phyloP scores from a whole-genome alignment of 306 rosid genomes.

The Glycine latifolia region DNA sequence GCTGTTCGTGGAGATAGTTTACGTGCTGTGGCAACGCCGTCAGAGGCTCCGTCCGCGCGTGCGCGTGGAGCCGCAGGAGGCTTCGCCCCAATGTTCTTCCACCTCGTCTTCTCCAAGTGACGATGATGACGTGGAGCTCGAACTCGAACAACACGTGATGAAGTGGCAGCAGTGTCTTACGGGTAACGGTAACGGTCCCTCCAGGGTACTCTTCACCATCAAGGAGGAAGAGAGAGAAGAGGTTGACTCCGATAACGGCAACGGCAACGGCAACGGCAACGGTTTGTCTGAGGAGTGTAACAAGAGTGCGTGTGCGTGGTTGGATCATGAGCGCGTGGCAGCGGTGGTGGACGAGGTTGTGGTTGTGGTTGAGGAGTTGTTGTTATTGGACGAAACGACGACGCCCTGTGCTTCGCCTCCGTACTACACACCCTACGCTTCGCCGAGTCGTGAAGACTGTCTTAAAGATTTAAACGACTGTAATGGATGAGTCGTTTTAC shows the following conservation, averaged over 20 bases:
- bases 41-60: slow-evolving; percentile 38
- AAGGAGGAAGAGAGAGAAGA: slow-evolving; percentile 63
- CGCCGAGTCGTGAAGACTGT: slow-evolving; percentile 41
- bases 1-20: slow-evolving; percentile 46
- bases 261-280: not conserved
- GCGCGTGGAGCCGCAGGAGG: slow-evolving; percentile 54
- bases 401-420: slow-evolving; percentile 60
- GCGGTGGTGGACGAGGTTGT: slow-evolving; percentile 22
- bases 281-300: slow-evolving; percentile 28
- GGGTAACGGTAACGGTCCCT: slow-evolving; percentile 46
- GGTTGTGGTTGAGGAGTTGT: slow-evolving; percentile 13
- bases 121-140: slow-evolving; percentile 44
- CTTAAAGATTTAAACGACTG: not conserved
- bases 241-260: slow-evolving; percentile 45
- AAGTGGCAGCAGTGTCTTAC: slow-evolving; percentile 45
- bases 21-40: slow-evolving; percentile 52
- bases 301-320: not conserved
- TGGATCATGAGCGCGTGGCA: slow-evolving; percentile 5
- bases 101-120: slow-evolving; percentile 23
- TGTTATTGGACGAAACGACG: slow-evolving; percentile 47
- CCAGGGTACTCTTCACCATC: slow-evolving; percentile 56
- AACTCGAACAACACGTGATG: slow-evolving; percentile 47
- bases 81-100: slow-evolving; percentile 36
- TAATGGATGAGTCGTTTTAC: slow-evolving; percentile 20
- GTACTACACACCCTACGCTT: slow-evolving; percentile 54